Evolutionary conservation across 495 filamentous ascomycete genomes (phyloP).

Genomic region (Xylaria palmicola): DNA sequence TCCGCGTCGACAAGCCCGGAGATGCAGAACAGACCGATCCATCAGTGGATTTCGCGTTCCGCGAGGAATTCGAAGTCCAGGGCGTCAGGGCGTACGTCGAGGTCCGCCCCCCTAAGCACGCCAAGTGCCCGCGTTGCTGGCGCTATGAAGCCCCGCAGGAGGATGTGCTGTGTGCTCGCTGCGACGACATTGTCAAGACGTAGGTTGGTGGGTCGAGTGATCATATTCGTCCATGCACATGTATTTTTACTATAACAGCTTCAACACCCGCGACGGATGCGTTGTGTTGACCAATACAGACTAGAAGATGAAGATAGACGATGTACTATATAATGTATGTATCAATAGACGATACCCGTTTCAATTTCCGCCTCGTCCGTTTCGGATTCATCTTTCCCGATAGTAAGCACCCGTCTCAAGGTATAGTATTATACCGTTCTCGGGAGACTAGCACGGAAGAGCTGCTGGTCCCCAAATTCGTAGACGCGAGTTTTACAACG

Average conservation of each 20-base stretch:
- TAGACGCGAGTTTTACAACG: too few relatives aligned
- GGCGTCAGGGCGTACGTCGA: conserved; percentile 51
- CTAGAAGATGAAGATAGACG: conserved; percentile 16
- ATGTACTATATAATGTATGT: conserved; percentile 1
- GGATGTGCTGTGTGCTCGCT: conserved; percentile 69
- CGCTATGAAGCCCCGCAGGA: conserved; percentile 62
- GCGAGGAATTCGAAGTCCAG: conserved; percentile 52
- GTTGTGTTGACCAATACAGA: background rate
- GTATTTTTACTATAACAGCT: background rate
- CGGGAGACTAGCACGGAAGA: too few relatives aligned
- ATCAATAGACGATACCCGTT: conserved; percentile 11
- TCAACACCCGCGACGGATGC: background rate
- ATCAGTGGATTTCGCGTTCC: conserved; percentile 54
- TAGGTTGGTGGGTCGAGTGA: background rate
- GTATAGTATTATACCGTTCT: too few relatives aligned
- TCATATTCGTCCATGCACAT: background rate
- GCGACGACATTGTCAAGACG: conserved; percentile 62
- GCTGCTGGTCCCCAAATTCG: too few relatives aligned
- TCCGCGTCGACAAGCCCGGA: conserved; percentile 44
- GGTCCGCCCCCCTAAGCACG: conserved; percentile 63
- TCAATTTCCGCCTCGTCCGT: conserved; percentile 7
- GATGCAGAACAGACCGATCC: conserved; percentile 29
- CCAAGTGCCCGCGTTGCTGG: conserved; percentile 89
- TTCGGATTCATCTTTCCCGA: background rate
- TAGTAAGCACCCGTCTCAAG: too few relatives aligned